Percentiles rank a stretch among this genome's conserved stretches.
Conservation (phyloP, 768 basidiomycete genomes). For the Mycena polygramma region DNA sequence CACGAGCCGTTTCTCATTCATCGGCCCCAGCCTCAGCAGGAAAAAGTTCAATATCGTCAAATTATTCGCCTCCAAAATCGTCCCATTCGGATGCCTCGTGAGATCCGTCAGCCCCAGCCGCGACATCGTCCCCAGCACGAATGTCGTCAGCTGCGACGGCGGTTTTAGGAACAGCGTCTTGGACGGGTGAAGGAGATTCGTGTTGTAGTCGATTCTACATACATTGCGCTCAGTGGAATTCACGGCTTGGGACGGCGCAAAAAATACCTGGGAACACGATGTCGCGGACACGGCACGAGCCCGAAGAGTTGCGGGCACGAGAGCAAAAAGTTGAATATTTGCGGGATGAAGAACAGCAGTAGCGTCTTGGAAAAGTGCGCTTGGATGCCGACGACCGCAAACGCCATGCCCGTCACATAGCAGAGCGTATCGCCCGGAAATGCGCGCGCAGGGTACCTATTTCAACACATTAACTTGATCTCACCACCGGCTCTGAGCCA, state of each 20-base stretch:
- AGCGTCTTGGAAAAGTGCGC: constrained; percentile 98
- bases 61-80: constrained; percentile 83
- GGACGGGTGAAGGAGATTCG: constrained; percentile 85
- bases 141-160: constrained; percentile 65
- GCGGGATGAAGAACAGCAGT: constrained; percentile 96
- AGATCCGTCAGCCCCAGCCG: constrained; percentile 77
- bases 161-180: constrained; percentile 70
- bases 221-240: not conserved
- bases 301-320: constrained; percentile 97
- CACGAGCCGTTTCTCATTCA: constrained; percentile 87
- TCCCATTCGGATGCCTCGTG: constrained; percentile 66
- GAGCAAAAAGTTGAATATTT: constrained; percentile 96
- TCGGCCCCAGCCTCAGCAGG: constrained; percentile 83
- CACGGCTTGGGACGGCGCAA: not conserved
- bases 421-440: constrained; percentile 99
- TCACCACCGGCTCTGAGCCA: not conserved
- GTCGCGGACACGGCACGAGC: constrained; percentile 92
- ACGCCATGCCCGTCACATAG: constrained; percentile 98
- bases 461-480: constrained; percentile 11
- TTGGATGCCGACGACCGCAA: constrained; percentile 97
- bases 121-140: constrained; percentile 72
- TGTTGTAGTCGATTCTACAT: constrained; percentile 78
- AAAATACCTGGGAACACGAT: constrained; percentile 89
- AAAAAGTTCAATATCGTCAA: constrained; percentile 92
- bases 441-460: constrained; percentile 94